A percentile compares a stretch with the other conserved stretches of the same genome.
Evolutionary conservation across 2,329 filamentous ascomycete species (phyloP).

Genomic region (Thelonectria discophora): DNA sequence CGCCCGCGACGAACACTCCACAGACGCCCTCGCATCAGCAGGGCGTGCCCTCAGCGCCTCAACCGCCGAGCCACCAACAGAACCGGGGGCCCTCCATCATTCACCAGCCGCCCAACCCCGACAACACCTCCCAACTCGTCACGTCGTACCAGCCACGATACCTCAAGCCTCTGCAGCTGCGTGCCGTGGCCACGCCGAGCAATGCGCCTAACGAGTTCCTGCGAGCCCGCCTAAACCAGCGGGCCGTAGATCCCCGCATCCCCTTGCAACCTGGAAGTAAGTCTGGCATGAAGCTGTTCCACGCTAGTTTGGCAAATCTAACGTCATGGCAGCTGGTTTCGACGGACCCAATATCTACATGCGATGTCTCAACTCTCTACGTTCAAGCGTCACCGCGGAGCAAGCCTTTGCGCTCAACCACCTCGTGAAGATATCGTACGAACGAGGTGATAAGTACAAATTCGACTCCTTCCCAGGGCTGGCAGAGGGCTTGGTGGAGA

Average conservation of each 20-base stretch:
- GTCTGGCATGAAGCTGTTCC: slow-evolving; percentile 37
- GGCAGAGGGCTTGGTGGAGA: slow-evolving; percentile 87
- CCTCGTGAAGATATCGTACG: slow-evolving; percentile 92
- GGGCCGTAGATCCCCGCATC: slow-evolving; percentile 50
- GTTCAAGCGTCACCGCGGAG: slow-evolving; percentile 80
- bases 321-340: slow-evolving; percentile 58
- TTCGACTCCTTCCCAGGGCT: slow-evolving; percentile 92
- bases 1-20: slow-evolving; percentile 40
- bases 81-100: slow-evolving; percentile 55
- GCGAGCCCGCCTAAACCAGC: slow-evolving; percentile 54
- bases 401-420: slow-evolving; percentile 95
- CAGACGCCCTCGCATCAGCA: slow-evolving; percentile 47
- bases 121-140: slow-evolving; percentile 67
- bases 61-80: slow-evolving; percentile 43
- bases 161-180: slow-evolving; percentile 71
- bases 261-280: slow-evolving; percentile 70
- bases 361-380: slow-evolving; percentile 83
- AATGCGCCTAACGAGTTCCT: slow-evolving; percentile 75
- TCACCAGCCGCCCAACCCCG: slow-evolving; percentile 64
- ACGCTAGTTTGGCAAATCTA: slow-evolving; percentile 13
- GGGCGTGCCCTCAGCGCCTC: slow-evolving; percentile 44
- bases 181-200: slow-evolving; percentile 77
- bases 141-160: slow-evolving; percentile 75
- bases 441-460: slow-evolving; percentile 93
- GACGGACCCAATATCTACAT: slow-evolving; percentile 91